Conservation (phyloP, 1,139 yeast species). For the Lodderomyces jiufengensis region DNA sequence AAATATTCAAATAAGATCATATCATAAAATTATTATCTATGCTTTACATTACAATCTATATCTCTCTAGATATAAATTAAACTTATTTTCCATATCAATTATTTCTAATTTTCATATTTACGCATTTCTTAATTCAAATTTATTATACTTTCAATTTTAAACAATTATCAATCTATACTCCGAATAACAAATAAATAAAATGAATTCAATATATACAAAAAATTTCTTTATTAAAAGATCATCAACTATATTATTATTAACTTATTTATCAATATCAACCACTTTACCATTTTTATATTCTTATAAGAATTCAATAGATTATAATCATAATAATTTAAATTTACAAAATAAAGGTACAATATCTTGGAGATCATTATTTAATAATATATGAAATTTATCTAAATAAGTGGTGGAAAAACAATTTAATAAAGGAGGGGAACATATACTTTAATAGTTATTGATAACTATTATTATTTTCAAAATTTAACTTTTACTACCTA, state of each 20-base stretch:
- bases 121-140: too few relatives aligned
- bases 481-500: too few relatives aligned
- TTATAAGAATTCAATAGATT: slow-evolving; percentile 31
- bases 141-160: too few relatives aligned
- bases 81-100: too few relatives aligned
- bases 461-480: too few relatives aligned
- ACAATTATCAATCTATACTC: background rate
- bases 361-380: slow-evolving; percentile 37
- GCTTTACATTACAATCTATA: too few relatives aligned
- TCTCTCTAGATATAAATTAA: too few relatives aligned
- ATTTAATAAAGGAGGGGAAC: too few relatives aligned
- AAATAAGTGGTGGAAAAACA: too few relatives aligned
- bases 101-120: too few relatives aligned
- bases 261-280: slow-evolving; percentile 40
- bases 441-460: background rate
- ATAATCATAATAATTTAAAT: slow-evolving; percentile 10
- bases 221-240: slow-evolving; percentile 8
- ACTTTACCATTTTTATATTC: slow-evolving; percentile 43
- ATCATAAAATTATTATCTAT: too few relatives aligned
- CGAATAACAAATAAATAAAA: background rate
- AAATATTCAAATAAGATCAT: too few relatives aligned
- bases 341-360: slow-evolving; percentile 30
- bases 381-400: slow-evolving; percentile 25
- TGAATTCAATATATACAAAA: background rate
- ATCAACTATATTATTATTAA: slow-evolving; percentile 31